These are phyloP conservation scores for Elsinoe fawcettii DNA, from an alignment of 2,329 filamentous ascomycete genomes.

Conservation along the genomic window DNA sequence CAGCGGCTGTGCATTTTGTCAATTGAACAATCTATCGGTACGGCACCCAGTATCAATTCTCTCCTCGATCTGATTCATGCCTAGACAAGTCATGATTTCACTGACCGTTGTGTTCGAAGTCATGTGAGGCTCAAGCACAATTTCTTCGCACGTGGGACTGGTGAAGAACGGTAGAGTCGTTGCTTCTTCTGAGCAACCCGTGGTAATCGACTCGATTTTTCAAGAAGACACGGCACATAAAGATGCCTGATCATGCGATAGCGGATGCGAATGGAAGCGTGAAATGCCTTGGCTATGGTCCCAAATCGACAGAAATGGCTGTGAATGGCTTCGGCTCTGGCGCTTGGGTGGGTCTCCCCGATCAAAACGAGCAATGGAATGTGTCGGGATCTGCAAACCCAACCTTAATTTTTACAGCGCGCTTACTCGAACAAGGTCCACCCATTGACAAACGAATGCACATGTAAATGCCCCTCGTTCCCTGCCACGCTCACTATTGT, in stretches of 20 bases:
- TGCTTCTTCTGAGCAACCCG: not conserved
- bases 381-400: conserved; percentile 5
- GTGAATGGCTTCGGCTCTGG: not conserved
- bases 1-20: conserved; percentile 6
- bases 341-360: not conserved
- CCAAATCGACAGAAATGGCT: not conserved
- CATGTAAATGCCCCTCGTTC: not conserved
- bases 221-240: not conserved
- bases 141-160: not conserved
- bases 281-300: not conserved
- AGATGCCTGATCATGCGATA: not conserved
- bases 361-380: conserved; percentile 7
- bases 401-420: conserved; percentile 3
- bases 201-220: not conserved
- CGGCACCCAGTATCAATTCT: not conserved
- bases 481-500: not conserved
- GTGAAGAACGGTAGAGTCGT: not conserved
- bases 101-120: not conserved
- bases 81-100: not conserved
- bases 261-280: not conserved
- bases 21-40: not conserved
- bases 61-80: not conserved
- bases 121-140: not conserved
- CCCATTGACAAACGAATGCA: not conserved
- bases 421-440: conserved; percentile 4